A percentile compares a stretch with the other conserved stretches of the same genome.
These are phyloP conservation scores for Chlorella vulgaris DNA, from an alignment of 139 green algal genomes.

Conservation along the genomic window DNA sequence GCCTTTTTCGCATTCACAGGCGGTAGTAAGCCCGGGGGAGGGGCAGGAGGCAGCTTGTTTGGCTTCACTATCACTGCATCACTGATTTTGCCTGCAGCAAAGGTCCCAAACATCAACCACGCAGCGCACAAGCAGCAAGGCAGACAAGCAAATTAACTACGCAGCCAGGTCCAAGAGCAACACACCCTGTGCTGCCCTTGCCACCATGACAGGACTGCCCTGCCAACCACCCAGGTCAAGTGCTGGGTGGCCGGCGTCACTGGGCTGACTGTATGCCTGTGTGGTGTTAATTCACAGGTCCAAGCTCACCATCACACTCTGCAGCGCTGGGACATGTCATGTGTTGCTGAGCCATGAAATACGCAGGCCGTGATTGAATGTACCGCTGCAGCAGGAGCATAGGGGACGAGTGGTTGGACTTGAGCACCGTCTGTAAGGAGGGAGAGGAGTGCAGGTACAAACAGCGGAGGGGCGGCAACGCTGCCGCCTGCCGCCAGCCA, in stretches of 20 bases:
- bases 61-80: slow-evolving; percentile 15
- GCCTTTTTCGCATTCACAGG: not conserved
- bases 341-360: slow-evolving; percentile 10
- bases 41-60: not conserved
- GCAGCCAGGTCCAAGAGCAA: not conserved
- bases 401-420: not conserved
- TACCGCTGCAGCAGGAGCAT: slow-evolving; percentile 3
- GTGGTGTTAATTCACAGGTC: no score
- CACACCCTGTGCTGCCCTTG: not conserved
- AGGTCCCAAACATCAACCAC: no score
- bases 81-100: not conserved
- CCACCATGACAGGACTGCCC: no score
- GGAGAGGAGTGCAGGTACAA: not conserved
- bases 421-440: no score
- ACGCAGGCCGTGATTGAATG: not conserved
- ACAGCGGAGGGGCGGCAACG: no score
- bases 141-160: not conserved
- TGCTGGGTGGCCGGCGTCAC: not conserved
- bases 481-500: no score
- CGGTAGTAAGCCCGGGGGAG: not conserved
- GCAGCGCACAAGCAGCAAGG: not conserved
- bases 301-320: not conserved
- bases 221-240: not conserved
- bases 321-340: not conserved
- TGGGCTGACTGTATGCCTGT: not conserved